A percentile compares a stretch with the other conserved stretches of the same genome.
Evolutionary conservation across 495 filamentous ascomycete genomes (phyloP).

Genomic region (Xylaria castorea): DNA sequence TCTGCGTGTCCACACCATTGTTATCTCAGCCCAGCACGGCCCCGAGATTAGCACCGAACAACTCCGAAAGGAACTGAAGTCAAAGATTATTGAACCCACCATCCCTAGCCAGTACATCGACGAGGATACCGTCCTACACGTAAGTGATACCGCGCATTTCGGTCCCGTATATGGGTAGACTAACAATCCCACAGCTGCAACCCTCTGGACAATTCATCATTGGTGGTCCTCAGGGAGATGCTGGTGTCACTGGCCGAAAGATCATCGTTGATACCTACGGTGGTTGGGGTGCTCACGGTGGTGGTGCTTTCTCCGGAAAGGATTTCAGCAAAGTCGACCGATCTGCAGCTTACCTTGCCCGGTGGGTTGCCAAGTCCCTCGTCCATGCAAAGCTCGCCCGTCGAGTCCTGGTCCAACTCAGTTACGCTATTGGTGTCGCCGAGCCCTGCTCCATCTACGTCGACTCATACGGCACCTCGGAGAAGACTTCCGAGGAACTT

Average conservation of each 20-base stretch:
- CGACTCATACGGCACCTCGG: constrained; percentile 82
- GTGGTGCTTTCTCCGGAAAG: constrained; percentile 99
- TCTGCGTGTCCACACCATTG: constrained; percentile 91
- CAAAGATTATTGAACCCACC: constrained; percentile 95
- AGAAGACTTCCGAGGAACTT: constrained; percentile 76
- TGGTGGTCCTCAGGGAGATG: constrained; percentile 98
- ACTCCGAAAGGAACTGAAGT: constrained; percentile 91
- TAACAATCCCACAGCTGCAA: constrained; percentile 71
- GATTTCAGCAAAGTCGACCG: constrained; percentile 99
- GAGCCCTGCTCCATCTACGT: constrained; percentile 94
- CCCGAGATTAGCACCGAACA: constrained; percentile 88
- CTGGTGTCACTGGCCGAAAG: constrained; percentile 98
- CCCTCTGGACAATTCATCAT: constrained; percentile 99
- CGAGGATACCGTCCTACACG: constrained; percentile 92
- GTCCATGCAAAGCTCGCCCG: constrained; percentile 86
- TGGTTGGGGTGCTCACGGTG: constrained; percentile 99
- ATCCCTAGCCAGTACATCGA: constrained; percentile 93
- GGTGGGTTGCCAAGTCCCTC: constrained; percentile 99
- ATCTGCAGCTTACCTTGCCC: constrained; percentile 94
- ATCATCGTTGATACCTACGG: constrained; percentile 99
- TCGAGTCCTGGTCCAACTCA: constrained; percentile 93
- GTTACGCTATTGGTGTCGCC: constrained; percentile 97
- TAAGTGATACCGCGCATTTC: constrained; percentile 47
- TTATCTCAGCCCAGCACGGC: constrained; percentile 94
- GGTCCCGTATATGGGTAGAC: constrained; percentile 7